A percentile compares a stretch with the other conserved stretches of the same genome.
phyloP scores from a whole-genome alignment of 2,329 filamentous ascomycete genomes.

The Zopfia rhizophila region DNA sequence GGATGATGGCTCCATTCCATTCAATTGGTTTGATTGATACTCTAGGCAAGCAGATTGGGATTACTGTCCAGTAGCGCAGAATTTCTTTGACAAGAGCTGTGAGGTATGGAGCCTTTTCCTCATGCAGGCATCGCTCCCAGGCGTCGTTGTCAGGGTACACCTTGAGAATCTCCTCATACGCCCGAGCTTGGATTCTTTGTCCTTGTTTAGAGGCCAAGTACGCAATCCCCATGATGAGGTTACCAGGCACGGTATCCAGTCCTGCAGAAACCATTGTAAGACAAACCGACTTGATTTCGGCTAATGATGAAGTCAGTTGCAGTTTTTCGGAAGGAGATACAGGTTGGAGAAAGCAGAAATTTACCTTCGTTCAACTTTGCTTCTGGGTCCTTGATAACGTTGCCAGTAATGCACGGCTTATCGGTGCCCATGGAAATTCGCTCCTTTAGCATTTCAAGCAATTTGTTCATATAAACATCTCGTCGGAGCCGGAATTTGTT shows the following conservation, averaged over 20 bases:
- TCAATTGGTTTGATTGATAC: constrained; percentile 77
- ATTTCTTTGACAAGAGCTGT: constrained; percentile 83
- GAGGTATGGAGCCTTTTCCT: constrained; percentile 81
- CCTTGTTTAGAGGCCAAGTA: constrained; percentile 76
- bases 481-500: constrained; percentile 73
- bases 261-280: constrained; percentile 85
- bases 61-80: constrained; percentile 81
- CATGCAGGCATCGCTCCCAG: constrained; percentile 77
- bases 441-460: constrained; percentile 70
- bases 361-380: constrained; percentile 74
- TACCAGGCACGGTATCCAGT: constrained; percentile 82
- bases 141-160: constrained; percentile 78
- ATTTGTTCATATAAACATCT: constrained; percentile 71
- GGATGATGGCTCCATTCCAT: constrained; percentile 74
- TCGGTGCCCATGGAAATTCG: constrained; percentile 71
- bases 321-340: too few relatives aligned
- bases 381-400: constrained; percentile 76
- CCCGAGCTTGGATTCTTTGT: constrained; percentile 75
- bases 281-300: constrained; percentile 82
- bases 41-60: constrained; percentile 80
- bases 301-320: constrained; percentile 57
- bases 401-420: constrained; percentile 74
- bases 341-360: constrained; percentile 19
- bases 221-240: constrained; percentile 81
- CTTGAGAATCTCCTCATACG: constrained; percentile 75